Base-by-base conservation (phyloP, 495 filamentous ascomycete species). In the Trichoderma asperelloides region DNA sequence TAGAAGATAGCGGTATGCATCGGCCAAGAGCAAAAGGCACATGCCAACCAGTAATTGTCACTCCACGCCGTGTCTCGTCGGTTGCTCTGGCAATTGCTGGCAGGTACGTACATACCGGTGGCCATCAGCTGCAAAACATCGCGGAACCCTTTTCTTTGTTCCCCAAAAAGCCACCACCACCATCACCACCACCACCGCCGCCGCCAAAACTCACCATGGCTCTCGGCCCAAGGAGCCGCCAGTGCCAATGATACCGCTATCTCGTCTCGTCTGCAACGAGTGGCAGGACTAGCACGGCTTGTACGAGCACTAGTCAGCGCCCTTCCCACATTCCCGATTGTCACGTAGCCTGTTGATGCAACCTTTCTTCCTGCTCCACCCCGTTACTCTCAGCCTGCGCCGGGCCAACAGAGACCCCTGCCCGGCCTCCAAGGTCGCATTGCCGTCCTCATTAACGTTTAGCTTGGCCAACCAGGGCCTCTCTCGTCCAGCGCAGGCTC, bases 301-400 rank as follows among this genome's bases (percentile, higher is more conserved):
- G 49, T 60, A 60, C 55, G 23, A 30, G 23, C 27, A 60, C 55
- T 60, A 60, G 55, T 60, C 55, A 60, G 55, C 27, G 55, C 55
- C 55, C 55, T 60, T 60, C 55, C 55, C 55, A 60, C 55, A 60
- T 60, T 30, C 55, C 55, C 23, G 27, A 60, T 60, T 60, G 55
- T 60, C 55, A 60, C 55, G 55, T 60, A 60, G 55, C 55, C 27
- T 25, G 49, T 23, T 37, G 49, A 55, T 55, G 49, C 49, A 55
- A 55, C 49, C 49, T 55, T 55, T 55, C n/a, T 60, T 37, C 5
- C 55, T 60, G 27, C 30, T 60, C 55, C 55, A 30, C 55, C 55
- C n/a, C 55, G 27, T 60, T 51, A 51, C 47, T 37, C 33, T 37
- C 33, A 37, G 33, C 33, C 33, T 51, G 43, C 18, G 18, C 43